Percentiles rank a stretch among this genome's conserved stretches.
Evolutionary conservation across 805 yeast species (phyloP).

Genomic region (Candida oleophila): DNA sequence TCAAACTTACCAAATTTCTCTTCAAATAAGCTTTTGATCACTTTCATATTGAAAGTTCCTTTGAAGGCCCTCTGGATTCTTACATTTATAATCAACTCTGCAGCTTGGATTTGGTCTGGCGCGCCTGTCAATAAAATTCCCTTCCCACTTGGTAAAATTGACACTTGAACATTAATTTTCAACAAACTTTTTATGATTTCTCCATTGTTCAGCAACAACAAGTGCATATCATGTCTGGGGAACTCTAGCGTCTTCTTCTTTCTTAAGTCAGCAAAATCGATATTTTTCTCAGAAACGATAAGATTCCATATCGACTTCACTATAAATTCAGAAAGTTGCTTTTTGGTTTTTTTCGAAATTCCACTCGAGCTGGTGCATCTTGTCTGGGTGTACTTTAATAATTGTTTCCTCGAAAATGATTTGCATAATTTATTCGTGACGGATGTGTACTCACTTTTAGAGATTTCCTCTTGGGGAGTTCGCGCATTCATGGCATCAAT

Average conservation of each 20-base stretch:
- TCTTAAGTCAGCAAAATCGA: slow-evolving; percentile 30
- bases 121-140: slow-evolving; percentile 42
- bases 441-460: slow-evolving; percentile 7
- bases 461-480: not conserved
- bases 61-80: slow-evolving; percentile 25
- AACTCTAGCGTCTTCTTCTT: slow-evolving; percentile 31
- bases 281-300: slow-evolving; percentile 15
- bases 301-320: slow-evolving; percentile 32
- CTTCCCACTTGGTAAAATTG: slow-evolving; percentile 25
- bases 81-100: slow-evolving; percentile 37
- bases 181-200: slow-evolving; percentile 37
- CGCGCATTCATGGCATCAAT: not conserved
- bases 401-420: slow-evolving; percentile 16
- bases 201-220: slow-evolving; percentile 40
- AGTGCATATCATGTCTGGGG: slow-evolving; percentile 37
- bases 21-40: slow-evolving; percentile 23
- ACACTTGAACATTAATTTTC: slow-evolving; percentile 39
- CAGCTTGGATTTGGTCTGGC: slow-evolving; percentile 40
- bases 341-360: slow-evolving; percentile 11
- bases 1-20: slow-evolving; percentile 27
- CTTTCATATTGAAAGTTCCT: slow-evolving; percentile 31
- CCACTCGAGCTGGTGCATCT: slow-evolving; percentile 4
- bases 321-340: slow-evolving; percentile 7
- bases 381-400: slow-evolving; percentile 9
- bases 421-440: slow-evolving; percentile 6